phyloP scores from a whole-genome alignment of 768 basidiomycete species.

The Pulveroboletus sp. region DNA sequence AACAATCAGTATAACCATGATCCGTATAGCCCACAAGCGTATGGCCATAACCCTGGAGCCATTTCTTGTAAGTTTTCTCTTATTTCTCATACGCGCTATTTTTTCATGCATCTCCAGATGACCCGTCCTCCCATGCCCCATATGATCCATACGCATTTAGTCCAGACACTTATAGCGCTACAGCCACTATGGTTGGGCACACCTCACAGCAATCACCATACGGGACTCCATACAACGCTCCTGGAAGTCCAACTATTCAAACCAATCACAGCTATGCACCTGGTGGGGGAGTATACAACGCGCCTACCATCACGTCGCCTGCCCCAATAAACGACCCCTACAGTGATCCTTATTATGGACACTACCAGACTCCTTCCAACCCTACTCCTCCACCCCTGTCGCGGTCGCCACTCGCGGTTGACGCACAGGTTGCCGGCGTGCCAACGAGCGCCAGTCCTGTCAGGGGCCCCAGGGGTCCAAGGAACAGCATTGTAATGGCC shows the following conservation, averaged over 20 bases:
- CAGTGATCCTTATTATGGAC: slow-evolving; percentile 28
- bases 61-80: slow-evolving; percentile 47
- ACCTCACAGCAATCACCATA: slow-evolving; percentile 17
- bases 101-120: slow-evolving; percentile 39
- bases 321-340: slow-evolving; percentile 33
- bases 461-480: slow-evolving; percentile 40
- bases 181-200: slow-evolving; percentile 15
- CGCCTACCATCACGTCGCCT: slow-evolving; percentile 41
- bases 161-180: slow-evolving; percentile 39
- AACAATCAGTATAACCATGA: slow-evolving; percentile 24
- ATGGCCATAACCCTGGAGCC: slow-evolving; percentile 52
- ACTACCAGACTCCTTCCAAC: slow-evolving; percentile 16
- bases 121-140: slow-evolving; percentile 47
- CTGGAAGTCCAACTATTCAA: slow-evolving; percentile 18
- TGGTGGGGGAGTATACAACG: slow-evolving; percentile 54
- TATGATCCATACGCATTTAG: slow-evolving; percentile 50
- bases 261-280: slow-evolving; percentile 54
- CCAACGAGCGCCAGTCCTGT: slow-evolving; percentile 36
- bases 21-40: slow-evolving; percentile 33
- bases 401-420: slow-evolving; percentile 37
- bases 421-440: slow-evolving; percentile 32
- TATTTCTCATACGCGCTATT: neutral
- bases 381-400: slow-evolving; percentile 31
- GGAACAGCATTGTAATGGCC: slow-evolving; percentile 21
- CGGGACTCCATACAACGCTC: slow-evolving; percentile 9